Evolutionary conservation across 2,329 filamentous ascomycete species (phyloP).

Genomic region (Shiraia bambusicola): DNA sequence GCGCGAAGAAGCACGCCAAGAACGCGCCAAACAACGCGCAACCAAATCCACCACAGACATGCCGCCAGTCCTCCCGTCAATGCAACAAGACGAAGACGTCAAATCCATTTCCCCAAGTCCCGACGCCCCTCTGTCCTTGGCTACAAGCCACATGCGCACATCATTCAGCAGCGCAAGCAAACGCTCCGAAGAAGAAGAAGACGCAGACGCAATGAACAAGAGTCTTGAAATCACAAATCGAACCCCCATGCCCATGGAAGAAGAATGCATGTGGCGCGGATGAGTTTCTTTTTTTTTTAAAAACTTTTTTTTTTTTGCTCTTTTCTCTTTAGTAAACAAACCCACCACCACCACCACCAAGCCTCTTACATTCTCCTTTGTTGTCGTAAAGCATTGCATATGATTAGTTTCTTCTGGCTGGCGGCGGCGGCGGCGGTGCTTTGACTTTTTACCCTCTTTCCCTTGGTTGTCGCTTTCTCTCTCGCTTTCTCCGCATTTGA

Average conservation of each 20-base stretch:
- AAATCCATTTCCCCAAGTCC: constrained; percentile 36
- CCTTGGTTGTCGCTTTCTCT: too few relatives aligned
- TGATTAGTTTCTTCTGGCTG: too few relatives aligned
- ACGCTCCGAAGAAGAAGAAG: constrained; percentile 38
- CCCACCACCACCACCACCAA: too few relatives aligned
- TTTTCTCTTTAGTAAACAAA: constrained; percentile 49
- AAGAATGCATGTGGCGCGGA: constrained; percentile 41
- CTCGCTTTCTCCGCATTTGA: too few relatives aligned
- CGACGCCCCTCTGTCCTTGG: constrained; percentile 29
- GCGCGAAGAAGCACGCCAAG: constrained; percentile 45
- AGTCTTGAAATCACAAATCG: constrained; percentile 33
- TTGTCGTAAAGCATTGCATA: too few relatives aligned
- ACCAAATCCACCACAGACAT: constrained; percentile 20
- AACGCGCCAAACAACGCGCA: constrained; percentile 31
- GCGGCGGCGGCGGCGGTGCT: too few relatives aligned
- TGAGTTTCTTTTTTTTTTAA: constrained; percentile 6
- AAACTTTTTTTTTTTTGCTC: neutral
- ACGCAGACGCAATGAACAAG: constrained; percentile 31
- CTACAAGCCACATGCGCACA: constrained; percentile 39
- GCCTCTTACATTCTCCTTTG: constrained; percentile 3
- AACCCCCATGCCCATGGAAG: constrained; percentile 44
- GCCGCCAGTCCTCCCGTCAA: constrained; percentile 1
- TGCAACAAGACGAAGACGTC: constrained; percentile 12
- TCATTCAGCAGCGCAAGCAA: constrained; percentile 31
- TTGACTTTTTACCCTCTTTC: too few relatives aligned